phyloP scores from a whole-genome alignment of 148 eudicot genomes.

The Heliamphora exappendiculata region DNA sequence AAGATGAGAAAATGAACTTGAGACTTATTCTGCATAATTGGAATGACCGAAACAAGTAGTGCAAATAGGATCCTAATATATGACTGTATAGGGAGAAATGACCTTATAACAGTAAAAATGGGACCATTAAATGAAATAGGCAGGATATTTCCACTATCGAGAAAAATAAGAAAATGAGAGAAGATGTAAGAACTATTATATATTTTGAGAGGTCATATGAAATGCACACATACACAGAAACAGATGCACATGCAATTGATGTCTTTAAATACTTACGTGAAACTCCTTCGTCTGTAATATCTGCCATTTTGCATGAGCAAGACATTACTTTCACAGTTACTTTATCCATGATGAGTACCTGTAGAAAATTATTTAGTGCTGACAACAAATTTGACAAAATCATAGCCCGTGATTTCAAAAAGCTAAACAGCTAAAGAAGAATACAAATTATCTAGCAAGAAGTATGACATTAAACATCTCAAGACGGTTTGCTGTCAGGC shows the following conservation, averaged over 20 bases:
- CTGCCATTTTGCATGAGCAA: conserved; percentile 93
- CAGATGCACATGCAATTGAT: not conserved
- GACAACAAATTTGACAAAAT: not conserved
- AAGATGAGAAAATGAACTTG: not conserved
- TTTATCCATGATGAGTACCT: conserved; percentile 99
- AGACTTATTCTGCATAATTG: not conserved
- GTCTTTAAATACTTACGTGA: conserved; percentile 54
- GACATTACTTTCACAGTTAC: conserved; percentile 97
- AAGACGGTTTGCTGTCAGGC: not conserved
- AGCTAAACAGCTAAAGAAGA: not conserved
- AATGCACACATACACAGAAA: not conserved
- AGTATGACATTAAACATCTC: not conserved
- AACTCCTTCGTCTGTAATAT: conserved; percentile 92
- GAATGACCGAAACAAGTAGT: not conserved
- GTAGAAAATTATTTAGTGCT: conserved; percentile 5
- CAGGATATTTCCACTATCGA: not conserved
- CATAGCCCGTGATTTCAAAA: not conserved
- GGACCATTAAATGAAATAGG: not conserved
- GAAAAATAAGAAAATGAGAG: not conserved
- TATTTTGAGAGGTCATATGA: not conserved
- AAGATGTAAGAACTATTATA: not conserved
- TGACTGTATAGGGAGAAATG: not conserved
- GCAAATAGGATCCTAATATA: not conserved
- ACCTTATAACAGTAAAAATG: not conserved
- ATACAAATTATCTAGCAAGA: not conserved